phyloP scores from a whole-genome alignment of 495 filamentous ascomycete species.

The Elaphomyces granulatus region DNA sequence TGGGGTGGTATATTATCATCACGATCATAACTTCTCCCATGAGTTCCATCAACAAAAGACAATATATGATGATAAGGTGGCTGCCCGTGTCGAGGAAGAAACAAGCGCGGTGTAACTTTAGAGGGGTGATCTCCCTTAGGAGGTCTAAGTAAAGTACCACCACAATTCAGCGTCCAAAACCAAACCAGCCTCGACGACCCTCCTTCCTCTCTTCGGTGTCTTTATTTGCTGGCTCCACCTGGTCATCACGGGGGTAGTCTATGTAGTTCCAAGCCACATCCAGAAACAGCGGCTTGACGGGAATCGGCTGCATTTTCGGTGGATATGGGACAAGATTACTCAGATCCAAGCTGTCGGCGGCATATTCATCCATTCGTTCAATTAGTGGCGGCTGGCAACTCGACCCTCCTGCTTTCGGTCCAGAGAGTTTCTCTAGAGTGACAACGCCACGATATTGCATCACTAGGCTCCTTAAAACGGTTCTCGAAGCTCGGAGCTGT shows the following conservation, averaged over 20 bases:
- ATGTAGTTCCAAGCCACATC: slow-evolving; percentile 99
- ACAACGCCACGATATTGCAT: slow-evolving; percentile 70
- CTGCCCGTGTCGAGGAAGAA: too few species aligned
- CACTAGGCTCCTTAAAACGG: slow-evolving; percentile 50
- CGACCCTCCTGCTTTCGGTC: slow-evolving; percentile 14
- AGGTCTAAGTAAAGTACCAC: too few species aligned
- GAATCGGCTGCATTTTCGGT: slow-evolving; percentile 64
- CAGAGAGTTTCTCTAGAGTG: slow-evolving; percentile 49
- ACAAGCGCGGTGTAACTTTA: too few species aligned
- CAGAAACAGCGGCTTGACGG: slow-evolving; percentile 91
- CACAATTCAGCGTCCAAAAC: slow-evolving; percentile 53
- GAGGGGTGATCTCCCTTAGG: too few species aligned
- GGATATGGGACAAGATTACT: slow-evolving; percentile 75
- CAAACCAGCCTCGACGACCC: slow-evolving; percentile 74
- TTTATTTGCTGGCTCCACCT: slow-evolving; percentile 18
- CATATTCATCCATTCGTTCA: slow-evolving; percentile 61
- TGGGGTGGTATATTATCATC: too few species aligned
- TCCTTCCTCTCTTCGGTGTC: slow-evolving; percentile 38
- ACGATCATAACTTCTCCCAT: too few species aligned
- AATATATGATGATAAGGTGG: too few species aligned
- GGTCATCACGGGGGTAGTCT: slow-evolving; percentile 57
- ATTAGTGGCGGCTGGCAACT: slow-evolving; percentile 40
- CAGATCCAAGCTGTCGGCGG: slow-evolving; percentile 50
- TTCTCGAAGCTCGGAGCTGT: slow-evolving; percentile 41
- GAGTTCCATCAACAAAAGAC: too few species aligned